phyloP scores from a whole-genome alignment of 2,329 filamentous ascomycete species.

The Verticillium dahliae region DNA sequence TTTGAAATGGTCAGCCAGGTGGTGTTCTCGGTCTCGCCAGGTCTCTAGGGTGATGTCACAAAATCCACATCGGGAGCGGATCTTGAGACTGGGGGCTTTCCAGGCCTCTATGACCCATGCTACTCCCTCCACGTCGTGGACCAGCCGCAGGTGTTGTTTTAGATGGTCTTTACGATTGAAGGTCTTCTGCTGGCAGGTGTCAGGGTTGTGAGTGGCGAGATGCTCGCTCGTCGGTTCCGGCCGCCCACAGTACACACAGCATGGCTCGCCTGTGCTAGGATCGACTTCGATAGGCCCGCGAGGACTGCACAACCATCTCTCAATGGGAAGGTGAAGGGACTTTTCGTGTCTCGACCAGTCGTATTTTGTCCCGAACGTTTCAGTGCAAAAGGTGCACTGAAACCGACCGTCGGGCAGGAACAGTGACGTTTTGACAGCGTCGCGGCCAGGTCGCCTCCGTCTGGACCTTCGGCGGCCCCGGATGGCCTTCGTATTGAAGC shows the following conservation, averaged over 20 bases:
- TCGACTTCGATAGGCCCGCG: constrained; percentile 26
- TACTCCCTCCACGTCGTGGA: constrained; percentile 30
- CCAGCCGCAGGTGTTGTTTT: constrained; percentile 31
- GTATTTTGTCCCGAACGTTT: constrained; percentile 36
- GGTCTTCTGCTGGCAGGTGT: constrained; percentile 41
- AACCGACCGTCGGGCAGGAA: constrained; percentile 8
- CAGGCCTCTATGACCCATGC: constrained; percentile 36
- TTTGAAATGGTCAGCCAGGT: constrained; percentile 31
- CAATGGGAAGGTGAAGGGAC: constrained; percentile 36
- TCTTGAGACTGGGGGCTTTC: constrained; percentile 23
- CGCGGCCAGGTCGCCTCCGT: too few species aligned
- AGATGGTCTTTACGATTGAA: constrained; percentile 38
- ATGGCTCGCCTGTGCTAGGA: constrained; percentile 28
- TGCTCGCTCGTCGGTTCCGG: constrained; percentile 23
- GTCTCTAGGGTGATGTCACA: constrained; percentile 23
- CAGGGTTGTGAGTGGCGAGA: constrained; percentile 27
- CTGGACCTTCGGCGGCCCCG: too few species aligned
- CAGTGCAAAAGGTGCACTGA: constrained; percentile 40
- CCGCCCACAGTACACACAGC: constrained; percentile 30
- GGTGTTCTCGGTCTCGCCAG: constrained; percentile 25
- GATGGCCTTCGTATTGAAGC: too few species aligned
- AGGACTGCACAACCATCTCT: constrained; percentile 37
- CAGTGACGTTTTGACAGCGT: too few species aligned
- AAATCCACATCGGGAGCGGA: constrained; percentile 26
- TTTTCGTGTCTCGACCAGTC: constrained; percentile 45